Evolutionary conservation across 129 eudicot species (phyloP).

Genomic region (Tagetes patula): DNA sequence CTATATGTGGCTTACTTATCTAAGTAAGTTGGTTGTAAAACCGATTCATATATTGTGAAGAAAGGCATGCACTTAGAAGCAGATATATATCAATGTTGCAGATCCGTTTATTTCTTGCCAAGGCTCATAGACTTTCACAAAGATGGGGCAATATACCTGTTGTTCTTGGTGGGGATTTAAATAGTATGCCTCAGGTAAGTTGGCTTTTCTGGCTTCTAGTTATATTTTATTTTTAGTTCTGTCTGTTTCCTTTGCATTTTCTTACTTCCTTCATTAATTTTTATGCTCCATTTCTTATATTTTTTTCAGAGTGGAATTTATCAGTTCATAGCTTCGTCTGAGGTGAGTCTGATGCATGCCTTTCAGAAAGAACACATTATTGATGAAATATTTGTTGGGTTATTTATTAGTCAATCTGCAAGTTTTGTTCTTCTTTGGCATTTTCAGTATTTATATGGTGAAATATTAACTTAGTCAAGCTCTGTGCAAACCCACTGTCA

Average conservation of each 20-base stretch:
- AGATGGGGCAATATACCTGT: slow-evolving; percentile 75
- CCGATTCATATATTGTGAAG: slow-evolving; percentile 8
- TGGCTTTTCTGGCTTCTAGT: not conserved
- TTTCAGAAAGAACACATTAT: not conserved
- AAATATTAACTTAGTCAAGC: too few relatives aligned
- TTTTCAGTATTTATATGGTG: not conserved
- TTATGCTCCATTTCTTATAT: too few relatives aligned
- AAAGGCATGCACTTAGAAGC: not conserved
- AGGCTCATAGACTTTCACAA: slow-evolving; percentile 60
- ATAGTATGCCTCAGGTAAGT: slow-evolving; percentile 72
- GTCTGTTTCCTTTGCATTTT: not conserved
- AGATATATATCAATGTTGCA: slow-evolving; percentile 29
- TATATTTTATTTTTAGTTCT: not conserved
- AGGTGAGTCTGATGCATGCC: slow-evolving; percentile 46
- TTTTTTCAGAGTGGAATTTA: slow-evolving; percentile 79
- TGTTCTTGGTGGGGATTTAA: slow-evolving; percentile 74
- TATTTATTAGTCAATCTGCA: not conserved
- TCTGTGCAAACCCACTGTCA: too few relatives aligned
- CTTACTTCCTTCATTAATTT: slow-evolving; percentile 9
- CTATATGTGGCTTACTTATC: not conserved
- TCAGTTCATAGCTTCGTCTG: slow-evolving; percentile 63
- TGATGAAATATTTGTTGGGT: not conserved
- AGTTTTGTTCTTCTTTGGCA: not conserved
- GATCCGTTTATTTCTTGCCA: slow-evolving; percentile 76
- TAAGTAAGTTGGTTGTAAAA: not conserved